phyloP scores from a whole-genome alignment of 2,329 filamentous ascomycete species.

The Penicillium brasilianum region DNA sequence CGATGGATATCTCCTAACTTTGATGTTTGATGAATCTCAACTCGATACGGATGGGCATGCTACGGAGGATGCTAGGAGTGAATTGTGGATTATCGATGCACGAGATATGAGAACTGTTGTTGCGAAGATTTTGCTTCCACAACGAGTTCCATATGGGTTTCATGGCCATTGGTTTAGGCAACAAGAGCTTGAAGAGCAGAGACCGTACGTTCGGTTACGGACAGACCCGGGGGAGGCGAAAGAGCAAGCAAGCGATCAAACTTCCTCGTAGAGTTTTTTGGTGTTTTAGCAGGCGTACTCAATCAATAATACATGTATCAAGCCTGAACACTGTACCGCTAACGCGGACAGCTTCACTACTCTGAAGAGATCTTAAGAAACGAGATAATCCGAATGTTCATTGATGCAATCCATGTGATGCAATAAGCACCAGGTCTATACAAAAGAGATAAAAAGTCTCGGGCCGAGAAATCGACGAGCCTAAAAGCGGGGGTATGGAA shows the following conservation, averaged over 20 bases:
- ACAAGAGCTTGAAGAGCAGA: not conserved
- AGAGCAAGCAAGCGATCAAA: not conserved
- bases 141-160: slow-evolving; percentile 65
- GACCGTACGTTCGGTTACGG: not conserved
- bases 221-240: not conserved
- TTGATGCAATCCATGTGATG: slow-evolving; percentile 5
- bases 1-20: slow-evolving; percentile 70
- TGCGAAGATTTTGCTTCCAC: slow-evolving; percentile 62
- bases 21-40: slow-evolving; percentile 69
- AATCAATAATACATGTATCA: too few species aligned
- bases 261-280: too few species aligned
- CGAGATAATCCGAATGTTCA: slow-evolving; percentile 3
- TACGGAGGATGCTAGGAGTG: slow-evolving; percentile 54
- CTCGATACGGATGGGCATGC: slow-evolving; percentile 58
- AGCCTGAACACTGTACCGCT: not conserved
- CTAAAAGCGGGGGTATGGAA: not conserved
- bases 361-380: not conserved
- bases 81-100: slow-evolving; percentile 60
- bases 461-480: slow-evolving; percentile 4
- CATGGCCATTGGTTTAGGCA: slow-evolving; percentile 1
- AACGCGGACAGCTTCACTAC: not conserved
- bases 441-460: slow-evolving; percentile 1
- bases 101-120: slow-evolving; percentile 60
- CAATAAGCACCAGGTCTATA: slow-evolving; percentile 11
- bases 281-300: too few species aligned